Evolutionary conservation across 768 basidiomycete species (phyloP), one percentile per base, ranked within the genome.

Genomic region (Chalciporus pseudorubinellus): DNA sequence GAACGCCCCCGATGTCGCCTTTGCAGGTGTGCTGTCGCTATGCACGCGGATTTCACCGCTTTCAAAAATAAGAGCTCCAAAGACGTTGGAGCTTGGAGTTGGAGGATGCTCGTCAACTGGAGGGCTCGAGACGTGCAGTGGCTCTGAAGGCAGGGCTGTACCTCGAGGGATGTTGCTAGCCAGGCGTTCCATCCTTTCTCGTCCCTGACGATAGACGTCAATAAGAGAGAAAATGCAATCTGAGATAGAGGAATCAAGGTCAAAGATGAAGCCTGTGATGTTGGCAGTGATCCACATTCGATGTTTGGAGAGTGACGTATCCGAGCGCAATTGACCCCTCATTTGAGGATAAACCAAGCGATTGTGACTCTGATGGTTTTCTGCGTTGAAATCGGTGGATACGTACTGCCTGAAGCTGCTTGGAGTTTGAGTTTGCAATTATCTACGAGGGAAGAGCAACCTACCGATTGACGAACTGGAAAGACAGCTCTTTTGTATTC

Each of bases 41-140:
- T 88, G 84, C 40, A 93, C 75, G 45, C 83, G 80, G 18, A 98
- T 87, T 64, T 85, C 82, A 26, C 95, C 95, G 55, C 91, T 95
- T 51, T 81, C 76, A 68, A 98, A 98, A 4, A 78, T 81, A 52
- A 95, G 74, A 1, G 85, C 81, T 3, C 79, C 74, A 46, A 84
- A 79, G 18, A 91, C 61, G 52, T 80, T 82, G 12, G 86, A 84
- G 1, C 82, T 80, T 3, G 78, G 77, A 18, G 78, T 65, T 10
- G 33, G 16, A 20, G 38, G 21, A 28, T 53, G 56, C 21, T 70
- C 61, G 50, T 56, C 38, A 6, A 43, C 19, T 40, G 56, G 42
- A 38, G 58, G 39, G 48, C 40, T 53, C 18, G 48, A 4, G 22
- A 45, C 20, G 1, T 57, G 41, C 6, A 56, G 22, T 1, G 43